A percentile compares a stretch with the other conserved stretches of the same genome.
Conservation (phyloP, 169 alveolate genomes). For the Eimeria falciformis region DNA sequence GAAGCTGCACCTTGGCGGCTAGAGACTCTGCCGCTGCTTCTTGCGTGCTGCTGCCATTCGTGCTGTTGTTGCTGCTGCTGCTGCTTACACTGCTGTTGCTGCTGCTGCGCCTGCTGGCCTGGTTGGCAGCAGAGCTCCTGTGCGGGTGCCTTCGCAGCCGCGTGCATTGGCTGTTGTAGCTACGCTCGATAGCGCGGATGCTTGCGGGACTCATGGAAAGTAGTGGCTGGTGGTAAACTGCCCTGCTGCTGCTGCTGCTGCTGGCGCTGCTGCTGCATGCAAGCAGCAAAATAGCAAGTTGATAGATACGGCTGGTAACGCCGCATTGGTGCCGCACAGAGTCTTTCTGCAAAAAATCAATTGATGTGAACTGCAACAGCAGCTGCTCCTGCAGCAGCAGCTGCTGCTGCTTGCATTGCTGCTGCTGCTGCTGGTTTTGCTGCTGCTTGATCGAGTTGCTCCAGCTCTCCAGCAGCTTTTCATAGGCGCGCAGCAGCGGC, state of each 20-base stretch:
- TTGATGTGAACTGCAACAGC: neutral
- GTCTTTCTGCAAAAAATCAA: constrained; percentile 25
- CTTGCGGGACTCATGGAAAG: constrained; percentile 1
- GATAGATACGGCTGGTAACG: constrained; percentile 38
- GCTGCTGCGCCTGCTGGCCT: constrained; percentile 31
- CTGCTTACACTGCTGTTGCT: constrained; percentile 6
- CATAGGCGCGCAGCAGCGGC: constrained; percentile 2
- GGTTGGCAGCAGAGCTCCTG: constrained; percentile 17
- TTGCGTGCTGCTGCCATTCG: neutral
- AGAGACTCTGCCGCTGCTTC: constrained; percentile 3
- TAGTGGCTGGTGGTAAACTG: constrained; percentile 44
- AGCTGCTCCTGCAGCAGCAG: constrained; percentile 7
- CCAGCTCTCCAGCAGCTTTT: constrained; percentile 14
- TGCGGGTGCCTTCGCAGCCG: neutral
- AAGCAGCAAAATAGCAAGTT: constrained; percentile 45
- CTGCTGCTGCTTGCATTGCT: too few relatives aligned
- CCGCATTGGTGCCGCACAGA: constrained; percentile 30
- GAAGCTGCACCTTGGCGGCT: constrained; percentile 20
- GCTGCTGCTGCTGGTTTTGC: neutral
- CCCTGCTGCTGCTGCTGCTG: constrained; percentile 26
- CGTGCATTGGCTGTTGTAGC: neutral
- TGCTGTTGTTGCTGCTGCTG: constrained; percentile 18
- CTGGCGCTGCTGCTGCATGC: constrained; percentile 33
- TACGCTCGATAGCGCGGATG: constrained; percentile 25
- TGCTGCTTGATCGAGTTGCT: neutral